Evolutionary conservation across 345 rosid species (phyloP), one percentile per base, ranked within the genome.

Genomic region (Arabidopsis suecica): DNA sequence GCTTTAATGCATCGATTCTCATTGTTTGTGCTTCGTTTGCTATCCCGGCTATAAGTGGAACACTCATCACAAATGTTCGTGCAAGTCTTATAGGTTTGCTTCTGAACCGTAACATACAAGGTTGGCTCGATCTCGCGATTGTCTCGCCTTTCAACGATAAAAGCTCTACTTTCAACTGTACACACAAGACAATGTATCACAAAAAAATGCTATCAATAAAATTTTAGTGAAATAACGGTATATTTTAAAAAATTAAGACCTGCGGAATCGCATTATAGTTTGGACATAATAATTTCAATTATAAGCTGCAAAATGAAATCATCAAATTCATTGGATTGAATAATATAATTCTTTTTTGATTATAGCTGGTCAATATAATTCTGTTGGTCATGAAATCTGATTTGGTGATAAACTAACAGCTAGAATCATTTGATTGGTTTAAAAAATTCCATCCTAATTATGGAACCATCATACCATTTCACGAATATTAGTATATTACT

Each of bases 161-260:
- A 14, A 90, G 71, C 76, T 92, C 96, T 45, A 93, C 89, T 8
- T 72, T 88, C 78, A 91, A 64, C 97, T 94, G 81, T 33, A 37
- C 7, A 14, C 65, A 47, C 33, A 61, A 61, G 28, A 36, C 2
- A 41, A 45, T 2, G 6, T 20, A 37, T 28, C 51, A 30, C 16
- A 65, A 3, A 3, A 23, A 25, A 2, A 12, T 20, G 60, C 18
- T 28, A 28, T 54, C 4, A 28, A 28, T 28, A 28, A 3, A 3
- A 28, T 28, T 28, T 28, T 28, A 28, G 32, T 0, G 32, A 28
- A 3, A 28, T 28, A 28, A 28, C 4, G 32, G 32, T 4, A 28
- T 3, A 28, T 28, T 28, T 28, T 28, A 3, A 3, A 28, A 28
- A 28, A 28, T 28, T 28, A 3, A 2, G 4, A 28, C 4, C 4